Evolutionary conservation across 1,284 basidiomycete genomes (phyloP).

Genomic region (Exobasidium cylindrosporum): DNA sequence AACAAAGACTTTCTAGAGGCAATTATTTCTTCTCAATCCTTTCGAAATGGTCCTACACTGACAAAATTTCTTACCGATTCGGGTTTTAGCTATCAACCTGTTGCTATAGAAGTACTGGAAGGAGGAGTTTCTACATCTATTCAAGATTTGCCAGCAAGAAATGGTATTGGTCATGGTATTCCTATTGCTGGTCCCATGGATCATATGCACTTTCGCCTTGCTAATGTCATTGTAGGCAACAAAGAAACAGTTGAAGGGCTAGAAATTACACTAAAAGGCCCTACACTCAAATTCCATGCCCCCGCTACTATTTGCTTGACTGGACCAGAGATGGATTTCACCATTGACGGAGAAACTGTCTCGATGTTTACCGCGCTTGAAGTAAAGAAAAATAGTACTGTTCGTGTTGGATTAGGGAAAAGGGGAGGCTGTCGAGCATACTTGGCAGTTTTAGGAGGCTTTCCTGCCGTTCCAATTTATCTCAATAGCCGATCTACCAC

Average conservation of each 20-base stretch:
- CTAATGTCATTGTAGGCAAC: constrained; percentile 67
- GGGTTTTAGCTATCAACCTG: constrained; percentile 43
- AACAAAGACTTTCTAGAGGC: constrained; percentile 20
- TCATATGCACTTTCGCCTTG: constrained; percentile 62
- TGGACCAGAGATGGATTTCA: constrained; percentile 60
- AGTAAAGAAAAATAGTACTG: constrained; percentile 59
- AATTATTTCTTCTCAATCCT: constrained; percentile 17
- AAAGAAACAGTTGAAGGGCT: constrained; percentile 61
- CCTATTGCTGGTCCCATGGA: constrained; percentile 72
- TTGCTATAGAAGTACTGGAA: constrained; percentile 63
- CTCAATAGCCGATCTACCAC: constrained; percentile 60
- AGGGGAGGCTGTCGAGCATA: constrained; percentile 62
- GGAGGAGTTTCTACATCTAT: constrained; percentile 65
- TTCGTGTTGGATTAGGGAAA: constrained; percentile 57
- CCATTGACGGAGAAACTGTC: constrained; percentile 57
- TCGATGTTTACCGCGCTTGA: constrained; percentile 62
- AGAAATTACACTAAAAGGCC: constrained; percentile 58
- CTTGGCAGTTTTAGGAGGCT: constrained; percentile 64
- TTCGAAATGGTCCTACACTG: constrained; percentile 59
- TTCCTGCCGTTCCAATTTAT: constrained; percentile 63
- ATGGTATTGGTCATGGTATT: constrained; percentile 62
- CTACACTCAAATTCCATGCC: constrained; percentile 32
- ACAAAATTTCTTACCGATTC: constrained; percentile 62
- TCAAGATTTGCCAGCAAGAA: constrained; percentile 64
- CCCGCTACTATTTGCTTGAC: constrained; percentile 63